Conservation (phyloP, 2,329 filamentous ascomycete species). For the Tolypocladium ophioglossoides region DNA sequence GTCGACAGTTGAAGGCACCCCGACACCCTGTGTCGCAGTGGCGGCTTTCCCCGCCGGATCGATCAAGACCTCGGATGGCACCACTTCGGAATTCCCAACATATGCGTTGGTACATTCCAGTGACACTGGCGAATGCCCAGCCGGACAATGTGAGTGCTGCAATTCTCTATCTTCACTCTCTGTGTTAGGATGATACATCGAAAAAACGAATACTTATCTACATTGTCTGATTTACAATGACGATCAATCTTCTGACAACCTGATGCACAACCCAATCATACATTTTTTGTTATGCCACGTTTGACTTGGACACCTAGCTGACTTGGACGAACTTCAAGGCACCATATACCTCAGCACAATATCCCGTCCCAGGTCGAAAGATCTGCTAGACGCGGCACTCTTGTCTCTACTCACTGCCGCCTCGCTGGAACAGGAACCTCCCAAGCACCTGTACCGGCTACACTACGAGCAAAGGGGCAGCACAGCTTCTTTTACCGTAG, state of each 20-base stretch:
- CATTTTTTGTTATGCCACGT: conserved; percentile 3
- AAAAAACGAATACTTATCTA: conserved; percentile 95
- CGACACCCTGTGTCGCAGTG: conserved; percentile 62
- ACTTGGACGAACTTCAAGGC: conserved; percentile 16
- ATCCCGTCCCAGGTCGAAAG: conserved; percentile 20
- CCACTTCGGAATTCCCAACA: conserved; percentile 33
- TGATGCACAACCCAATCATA: conserved; percentile 46
- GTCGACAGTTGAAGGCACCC: conserved; percentile 60
- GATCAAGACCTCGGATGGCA: conserved; percentile 22
- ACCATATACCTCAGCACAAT: conserved; percentile 27
- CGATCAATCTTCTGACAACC: conserved; percentile 83
- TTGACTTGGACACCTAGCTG: conserved; percentile 16
- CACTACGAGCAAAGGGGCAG: conserved; percentile 42
- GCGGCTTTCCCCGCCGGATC: conserved; percentile 52
- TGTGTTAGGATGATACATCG: conserved; percentile 70
- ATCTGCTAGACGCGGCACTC: conserved; percentile 29
- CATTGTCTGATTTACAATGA: conserved; percentile 97
- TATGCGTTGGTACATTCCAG: conserved; percentile 67
- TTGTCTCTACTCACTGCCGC: conserved; percentile 26
- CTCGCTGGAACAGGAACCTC: conserved; percentile 14
- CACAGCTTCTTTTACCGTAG: conserved; percentile 14
- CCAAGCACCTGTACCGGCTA: conserved; percentile 36
- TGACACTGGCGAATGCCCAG: conserved; percentile 85
- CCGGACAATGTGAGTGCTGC: conserved; percentile 71
- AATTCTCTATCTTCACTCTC: conserved; percentile 11